phyloP scores from a whole-genome alignment of 139 green algal species.

The Micromonas pusilla region DNA sequence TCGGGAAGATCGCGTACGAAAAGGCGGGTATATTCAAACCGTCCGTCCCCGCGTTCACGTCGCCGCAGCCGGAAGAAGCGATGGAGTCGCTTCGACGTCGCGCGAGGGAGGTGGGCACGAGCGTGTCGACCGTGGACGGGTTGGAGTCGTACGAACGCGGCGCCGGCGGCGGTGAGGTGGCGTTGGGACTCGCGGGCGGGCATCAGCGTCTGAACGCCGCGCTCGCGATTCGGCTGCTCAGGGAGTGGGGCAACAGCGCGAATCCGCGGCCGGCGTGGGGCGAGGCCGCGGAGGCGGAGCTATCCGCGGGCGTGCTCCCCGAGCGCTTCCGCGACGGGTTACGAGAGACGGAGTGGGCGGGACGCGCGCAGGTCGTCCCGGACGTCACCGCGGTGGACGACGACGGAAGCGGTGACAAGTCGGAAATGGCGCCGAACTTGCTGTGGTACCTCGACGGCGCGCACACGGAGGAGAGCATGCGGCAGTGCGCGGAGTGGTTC shows the following conservation, averaged over 20 bases:
- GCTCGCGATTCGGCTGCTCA: slow-evolving; percentile 71
- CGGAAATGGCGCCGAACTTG: slow-evolving; percentile 41
- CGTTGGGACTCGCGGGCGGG: slow-evolving; percentile 63
- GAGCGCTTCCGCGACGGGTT: slow-evolving; percentile 52
- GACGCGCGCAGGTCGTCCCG: slow-evolving; percentile 60
- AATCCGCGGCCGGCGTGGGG: slow-evolving; percentile 26
- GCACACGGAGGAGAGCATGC: slow-evolving; percentile 91
- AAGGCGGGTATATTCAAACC: slow-evolving; percentile 90
- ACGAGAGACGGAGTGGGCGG: slow-evolving; percentile 59
- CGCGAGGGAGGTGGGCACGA: slow-evolving; percentile 32
- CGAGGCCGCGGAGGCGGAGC: slow-evolving; percentile 15
- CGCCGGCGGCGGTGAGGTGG: slow-evolving; percentile 3
- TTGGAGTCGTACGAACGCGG: not conserved
- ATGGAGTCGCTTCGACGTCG: slow-evolving; percentile 50
- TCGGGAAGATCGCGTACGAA: slow-evolving; percentile 84
- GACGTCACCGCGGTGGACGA: slow-evolving; percentile 9
- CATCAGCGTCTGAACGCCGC: slow-evolving; percentile 81
- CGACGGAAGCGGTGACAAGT: no score
- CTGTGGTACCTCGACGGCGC: slow-evolving; percentile 90
- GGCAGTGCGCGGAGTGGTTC: slow-evolving; percentile 85
- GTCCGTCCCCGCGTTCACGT: slow-evolving; percentile 58
- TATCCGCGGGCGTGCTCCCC: slow-evolving; percentile 37
- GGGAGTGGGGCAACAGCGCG: slow-evolving; percentile 42
- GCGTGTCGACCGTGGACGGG: not conserved
- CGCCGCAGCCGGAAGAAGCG: slow-evolving; percentile 71